Base-by-base conservation (phyloP, 1,284 basidiomycete genomes). In the Macrocybe sp. region DNA sequence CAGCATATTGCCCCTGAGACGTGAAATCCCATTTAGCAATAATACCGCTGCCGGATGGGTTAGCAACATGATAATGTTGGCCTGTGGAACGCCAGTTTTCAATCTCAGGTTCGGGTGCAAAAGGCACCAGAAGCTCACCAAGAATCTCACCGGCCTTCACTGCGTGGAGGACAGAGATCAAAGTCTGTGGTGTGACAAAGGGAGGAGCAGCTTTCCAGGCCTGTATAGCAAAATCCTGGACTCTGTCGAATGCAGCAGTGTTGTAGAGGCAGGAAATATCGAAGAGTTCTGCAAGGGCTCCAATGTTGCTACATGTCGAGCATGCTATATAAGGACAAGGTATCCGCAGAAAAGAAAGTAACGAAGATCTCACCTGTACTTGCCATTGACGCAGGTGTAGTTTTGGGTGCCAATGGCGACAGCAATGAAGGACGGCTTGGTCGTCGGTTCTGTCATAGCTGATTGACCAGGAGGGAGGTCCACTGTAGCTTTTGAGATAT, bases 11-110 rank as follows among this genome's bases (percentile, higher is more conserved):
- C 7, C 56, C 60, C 28, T 56, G 54, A 2, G 65, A 66, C n/a
- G 72, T 72, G 63, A 79, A 79, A 64, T 83, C 79, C 74, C 79
- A 83, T 52, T 75, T 74, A 7, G 80, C 78, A 48, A 63, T 69
- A 30, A 76, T 47, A n/a, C 74, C 72, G 12, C 62, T 55, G 8
- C 70, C 73, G 2, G 69, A 64, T 5, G 74, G 72, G 55, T 74
- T 74, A 9, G 66, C 44, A 16, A 77, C 63, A 59, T 79, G 84
- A 66, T 77, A 81, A 60, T 84, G 81, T 52, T 76, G 68, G 3
- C 79, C 79, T 57, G 49, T 22, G 4, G 9, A 7, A 22, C 16
- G 8, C 22, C 28, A 28, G 29, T 44, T n/a, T 35, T 34, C 3
- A 30, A 8, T 14, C 22, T 14, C 35, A 10, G 32, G 12, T 14